phyloP scores from a whole-genome alignment of 192 early-diverging fungal genomes.

The Backusella circina region DNA sequence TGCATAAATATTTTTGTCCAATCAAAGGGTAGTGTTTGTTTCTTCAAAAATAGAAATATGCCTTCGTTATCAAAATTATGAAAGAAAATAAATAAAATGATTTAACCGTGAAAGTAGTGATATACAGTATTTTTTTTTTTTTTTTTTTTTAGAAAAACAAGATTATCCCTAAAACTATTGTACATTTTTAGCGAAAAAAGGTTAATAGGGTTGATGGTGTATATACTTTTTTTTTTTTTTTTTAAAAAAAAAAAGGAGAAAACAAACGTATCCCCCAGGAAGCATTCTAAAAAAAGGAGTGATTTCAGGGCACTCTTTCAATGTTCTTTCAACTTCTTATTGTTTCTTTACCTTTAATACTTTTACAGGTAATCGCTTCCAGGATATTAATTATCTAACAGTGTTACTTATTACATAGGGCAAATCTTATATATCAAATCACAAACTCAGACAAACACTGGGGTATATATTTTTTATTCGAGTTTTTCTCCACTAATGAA shows the following conservation, averaged over 20 bases:
- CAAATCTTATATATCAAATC: not conserved
- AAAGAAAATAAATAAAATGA: not conserved
- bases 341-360: not conserved
- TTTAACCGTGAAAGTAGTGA: not conserved
- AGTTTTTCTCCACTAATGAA: not conserved
- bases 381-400: not conserved
- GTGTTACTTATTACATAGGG: not conserved
- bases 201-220: not conserved
- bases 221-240: no score
- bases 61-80: not conserved
- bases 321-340: not conserved
- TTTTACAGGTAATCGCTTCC: not conserved
- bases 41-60: not conserved
- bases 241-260: not conserved
- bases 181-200: not conserved
- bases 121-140: no score
- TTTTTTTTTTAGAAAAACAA: no score
- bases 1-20: not conserved
- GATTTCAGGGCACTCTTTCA: not conserved
- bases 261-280: not conserved
- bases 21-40: not conserved
- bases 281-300: not conserved
- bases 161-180: not conserved
- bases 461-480: not conserved
- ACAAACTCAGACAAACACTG: not conserved